These are phyloP conservation scores for Amanita polypyramis DNA, from an alignment of 768 basidiomycete genomes.

Conservation along the genomic window DNA sequence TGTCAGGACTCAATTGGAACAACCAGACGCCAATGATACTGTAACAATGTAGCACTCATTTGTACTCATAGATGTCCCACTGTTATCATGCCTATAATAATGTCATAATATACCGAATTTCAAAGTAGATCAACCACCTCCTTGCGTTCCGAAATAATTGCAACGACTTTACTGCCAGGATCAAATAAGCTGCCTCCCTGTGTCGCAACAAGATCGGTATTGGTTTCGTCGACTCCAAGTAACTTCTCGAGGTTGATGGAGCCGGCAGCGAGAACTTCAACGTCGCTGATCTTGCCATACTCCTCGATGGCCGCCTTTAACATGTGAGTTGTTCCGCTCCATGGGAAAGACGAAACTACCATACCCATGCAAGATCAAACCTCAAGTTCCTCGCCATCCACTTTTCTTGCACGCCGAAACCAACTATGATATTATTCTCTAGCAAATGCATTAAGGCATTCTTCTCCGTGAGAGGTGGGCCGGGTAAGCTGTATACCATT, in stretches of 20 bases:
- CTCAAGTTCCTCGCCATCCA: conserved; percentile 56
- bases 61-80: conserved; percentile 1
- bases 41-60: neutral
- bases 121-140: conserved; percentile 16
- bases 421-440: conserved; percentile 59
- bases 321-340: neutral
- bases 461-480: conserved; percentile 34
- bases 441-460: conserved; percentile 47
- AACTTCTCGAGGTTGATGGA: conserved; percentile 33
- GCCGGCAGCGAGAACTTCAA: conserved; percentile 26
- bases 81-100: neutral
- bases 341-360: conserved; percentile 11
- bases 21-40: conserved; percentile 8
- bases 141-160: conserved; percentile 23
- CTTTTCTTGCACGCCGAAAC: conserved; percentile 46
- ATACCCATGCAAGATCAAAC: conserved; percentile 71
- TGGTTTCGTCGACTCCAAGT: conserved; percentile 22
- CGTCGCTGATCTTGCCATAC: conserved; percentile 18
- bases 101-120: neutral
- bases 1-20: conserved; percentile 26
- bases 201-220: conserved; percentile 29
- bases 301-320: conserved; percentile 22
- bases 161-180: conserved; percentile 30
- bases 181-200: conserved; percentile 25
- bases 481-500: conserved; percentile 22